phyloP scores from a whole-genome alignment of 805 yeast genomes.

The Candida ortonii region DNA sequence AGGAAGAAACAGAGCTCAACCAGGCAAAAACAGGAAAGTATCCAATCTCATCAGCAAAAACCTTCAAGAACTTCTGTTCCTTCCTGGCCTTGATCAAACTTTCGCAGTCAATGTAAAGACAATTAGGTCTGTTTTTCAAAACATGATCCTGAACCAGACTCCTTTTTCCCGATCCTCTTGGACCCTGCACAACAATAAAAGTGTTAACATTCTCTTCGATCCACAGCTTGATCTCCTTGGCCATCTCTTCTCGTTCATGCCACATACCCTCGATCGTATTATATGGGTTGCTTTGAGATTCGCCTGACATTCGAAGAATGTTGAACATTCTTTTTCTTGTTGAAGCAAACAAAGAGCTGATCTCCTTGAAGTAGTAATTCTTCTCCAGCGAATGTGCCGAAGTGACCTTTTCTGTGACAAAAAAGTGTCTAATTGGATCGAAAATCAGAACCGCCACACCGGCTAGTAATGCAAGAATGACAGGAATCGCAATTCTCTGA shows the following conservation, averaged over 20 bases:
- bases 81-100: slow-evolving; percentile 66
- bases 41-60: slow-evolving; percentile 75
- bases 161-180: slow-evolving; percentile 92
- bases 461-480: slow-evolving; percentile 73
- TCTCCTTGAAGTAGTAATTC: slow-evolving; percentile 33
- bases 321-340: slow-evolving; percentile 29
- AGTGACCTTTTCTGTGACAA: slow-evolving; percentile 70
- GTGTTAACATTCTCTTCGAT: slow-evolving; percentile 86
- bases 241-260: slow-evolving; percentile 68
- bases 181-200: slow-evolving; percentile 86
- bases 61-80: slow-evolving; percentile 64
- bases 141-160: slow-evolving; percentile 72
- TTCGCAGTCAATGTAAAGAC: slow-evolving; percentile 78
- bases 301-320: slow-evolving; percentile 15
- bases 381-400: slow-evolving; percentile 54
- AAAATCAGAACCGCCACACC: slow-evolving; percentile 80
- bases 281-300: slow-evolving; percentile 15
- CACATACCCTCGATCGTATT: slow-evolving; percentile 39
- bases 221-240: slow-evolving; percentile 72
- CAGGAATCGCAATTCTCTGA: slow-evolving; percentile 78
- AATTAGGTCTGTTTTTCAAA: slow-evolving; percentile 55
- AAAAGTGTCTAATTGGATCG: slow-evolving; percentile 88
- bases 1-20: slow-evolving; percentile 75
- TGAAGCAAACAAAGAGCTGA: slow-evolving; percentile 31
- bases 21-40: slow-evolving; percentile 94